These are phyloP conservation scores for Curvularia hawaiiensis DNA, from an alignment of 2,329 filamentous ascomycete species.

Conservation along the genomic window DNA sequence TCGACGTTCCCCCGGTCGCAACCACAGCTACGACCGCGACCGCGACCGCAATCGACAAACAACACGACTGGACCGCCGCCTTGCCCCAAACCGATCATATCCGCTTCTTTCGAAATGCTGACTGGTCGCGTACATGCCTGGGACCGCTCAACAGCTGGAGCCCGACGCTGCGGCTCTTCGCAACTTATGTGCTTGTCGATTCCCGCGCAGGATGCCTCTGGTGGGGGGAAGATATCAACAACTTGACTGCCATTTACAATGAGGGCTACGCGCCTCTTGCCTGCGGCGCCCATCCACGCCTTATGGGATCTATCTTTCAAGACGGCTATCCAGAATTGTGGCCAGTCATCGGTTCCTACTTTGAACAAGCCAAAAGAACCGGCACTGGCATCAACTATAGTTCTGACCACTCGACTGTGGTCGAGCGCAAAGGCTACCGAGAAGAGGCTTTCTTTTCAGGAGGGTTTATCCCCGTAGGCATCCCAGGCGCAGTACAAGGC, in stretches of 20 bases:
- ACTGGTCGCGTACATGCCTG: slow-evolving; percentile 36
- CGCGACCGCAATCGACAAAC: slow-evolving; percentile 3
- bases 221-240: slow-evolving; percentile 34
- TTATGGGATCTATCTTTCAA: slow-evolving; percentile 40
- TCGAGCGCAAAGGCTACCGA: slow-evolving; percentile 37
- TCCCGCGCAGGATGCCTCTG: slow-evolving; percentile 41
- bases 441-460: slow-evolving; percentile 44
- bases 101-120: slow-evolving; percentile 37
- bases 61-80: slow-evolving; percentile 37
- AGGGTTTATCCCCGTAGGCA: slow-evolving; percentile 39
- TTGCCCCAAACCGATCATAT: slow-evolving; percentile 40
- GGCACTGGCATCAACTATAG: slow-evolving; percentile 35
- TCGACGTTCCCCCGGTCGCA: slow-evolving; percentile 7
- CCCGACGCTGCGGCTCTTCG: slow-evolving; percentile 36
- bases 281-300: slow-evolving; percentile 33
- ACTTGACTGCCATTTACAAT: slow-evolving; percentile 43
- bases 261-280: slow-evolving; percentile 37
- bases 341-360: slow-evolving; percentile 27
- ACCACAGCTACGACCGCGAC: not conserved
- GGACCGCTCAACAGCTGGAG: slow-evolving; percentile 36
- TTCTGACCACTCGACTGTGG: slow-evolving; percentile 26
- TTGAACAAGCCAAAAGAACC: slow-evolving; percentile 31
- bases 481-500: slow-evolving; percentile 30
- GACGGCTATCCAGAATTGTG: slow-evolving; percentile 40
- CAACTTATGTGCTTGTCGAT: slow-evolving; percentile 39